phyloP scores from a whole-genome alignment of 139 green algal species.

The Haematococcus sp. region DNA sequence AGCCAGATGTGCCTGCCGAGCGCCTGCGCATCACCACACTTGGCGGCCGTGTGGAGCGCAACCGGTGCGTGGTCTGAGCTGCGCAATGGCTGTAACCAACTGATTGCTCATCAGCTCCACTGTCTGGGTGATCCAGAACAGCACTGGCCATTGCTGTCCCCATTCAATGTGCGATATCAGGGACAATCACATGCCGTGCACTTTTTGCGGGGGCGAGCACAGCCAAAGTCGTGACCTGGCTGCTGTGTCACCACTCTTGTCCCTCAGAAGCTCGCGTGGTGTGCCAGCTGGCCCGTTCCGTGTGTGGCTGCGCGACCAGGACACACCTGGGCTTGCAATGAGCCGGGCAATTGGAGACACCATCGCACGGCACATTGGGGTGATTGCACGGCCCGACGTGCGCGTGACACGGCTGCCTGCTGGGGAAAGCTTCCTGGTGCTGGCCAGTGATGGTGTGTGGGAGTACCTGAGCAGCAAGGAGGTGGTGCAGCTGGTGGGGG shows the following conservation, averaged over 20 bases:
- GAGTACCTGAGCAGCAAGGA: conserved; percentile 65
- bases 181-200: too few species aligned
- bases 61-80: neutral
- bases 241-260: neutral
- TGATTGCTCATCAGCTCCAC: too few species aligned
- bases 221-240: too few species aligned
- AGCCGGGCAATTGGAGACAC: conserved; percentile 39
- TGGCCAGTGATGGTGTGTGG: conserved; percentile 75
- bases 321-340: conserved; percentile 51
- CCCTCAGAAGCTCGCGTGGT: neutral
- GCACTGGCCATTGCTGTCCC: too few species aligned
- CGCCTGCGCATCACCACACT: conserved; percentile 28
- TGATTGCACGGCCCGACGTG: conserved; percentile 33
- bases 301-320: conserved; percentile 27
- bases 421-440: conserved; percentile 33
- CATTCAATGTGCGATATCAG: too few species aligned
- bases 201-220: too few species aligned
- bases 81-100: too few species aligned
- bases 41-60: conserved; percentile 34
- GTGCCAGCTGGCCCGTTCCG: neutral
- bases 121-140: too few species aligned
- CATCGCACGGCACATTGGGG: conserved; percentile 41
- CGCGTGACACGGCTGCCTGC: conserved; percentile 19
- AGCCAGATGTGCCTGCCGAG: conserved; percentile 43
- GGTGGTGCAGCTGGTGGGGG: conserved; percentile 46